Evolutionary conservation across 2,329 filamentous ascomycete genomes (phyloP), one percentile per base, ranked within the genome.

Genomic region (Colletotrichum godetiae): DNA sequence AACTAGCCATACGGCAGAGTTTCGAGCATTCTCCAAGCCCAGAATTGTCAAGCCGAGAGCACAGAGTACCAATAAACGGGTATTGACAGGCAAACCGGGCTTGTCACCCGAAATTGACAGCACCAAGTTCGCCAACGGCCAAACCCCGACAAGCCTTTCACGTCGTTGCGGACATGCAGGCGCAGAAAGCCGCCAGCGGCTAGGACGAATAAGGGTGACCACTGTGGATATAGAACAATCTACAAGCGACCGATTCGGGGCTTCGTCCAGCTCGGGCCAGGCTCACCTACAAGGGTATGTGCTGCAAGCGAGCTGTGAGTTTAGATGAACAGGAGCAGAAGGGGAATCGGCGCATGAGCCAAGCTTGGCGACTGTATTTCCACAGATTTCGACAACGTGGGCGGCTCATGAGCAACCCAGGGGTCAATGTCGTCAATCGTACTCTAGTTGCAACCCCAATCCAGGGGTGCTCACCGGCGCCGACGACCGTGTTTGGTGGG

Each of bases 281-380:
- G 15, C 11, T 15, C 6, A 13, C 31, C 24, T 59, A 42, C 70
- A 70, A 60, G 66, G 52, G 42, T 49, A 49, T 22, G 7, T 8
- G 19, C 42, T 57, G 33, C 31, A 53, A 13, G 29, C 57, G 37
- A 59, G 37, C 31, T n/a, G 46, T 42, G 53, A 33, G 49, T 66
- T 73, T 66, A 71, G 71, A 73, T 73, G 71, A 73, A 73, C 71
- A 62, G 71, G 71, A 71, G 49, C 60, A 71, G 11, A 57, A 37
- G 42, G 19, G 49, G 29, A 66, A 71, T 52, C 71, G 70, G 67
- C 55, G 67, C 67, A 70, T 70, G 55, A 61, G 67, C 60, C 35
- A 37, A 22, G 46, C 70, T 70, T 61, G 67, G 70, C 60, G 46
- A 24, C 42, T 15, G 19, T 46, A 60, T 67, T 24, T 60, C 55